A percentile compares a stretch with the other conserved stretches of the same genome.
Conservation (phyloP, 768 basidiomycete species). For the Clitopilus passeckerianus region DNA sequence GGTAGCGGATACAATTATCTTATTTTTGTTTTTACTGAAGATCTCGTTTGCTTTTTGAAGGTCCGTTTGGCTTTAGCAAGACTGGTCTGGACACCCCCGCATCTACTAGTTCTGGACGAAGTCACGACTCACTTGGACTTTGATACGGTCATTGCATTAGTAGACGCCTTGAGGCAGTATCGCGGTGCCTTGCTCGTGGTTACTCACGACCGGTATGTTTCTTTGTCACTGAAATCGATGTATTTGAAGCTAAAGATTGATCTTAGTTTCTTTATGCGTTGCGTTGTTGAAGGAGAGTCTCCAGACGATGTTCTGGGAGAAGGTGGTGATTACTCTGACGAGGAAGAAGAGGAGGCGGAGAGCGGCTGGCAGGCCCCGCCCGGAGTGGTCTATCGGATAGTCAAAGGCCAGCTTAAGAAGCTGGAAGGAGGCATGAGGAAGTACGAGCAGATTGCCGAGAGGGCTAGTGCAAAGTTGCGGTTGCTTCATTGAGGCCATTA, state of each 20-base stretch:
- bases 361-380: constrained; percentile 13
- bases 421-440: constrained; percentile 18
- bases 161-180: constrained; percentile 43
- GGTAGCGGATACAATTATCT: constrained; percentile 15
- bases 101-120: constrained; percentile 54
- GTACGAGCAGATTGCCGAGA: constrained; percentile 18
- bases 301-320: constrained; percentile 9
- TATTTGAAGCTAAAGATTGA: too few relatives aligned
- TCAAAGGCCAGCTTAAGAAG: constrained; percentile 15
- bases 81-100: constrained; percentile 48
- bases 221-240: too few relatives aligned
- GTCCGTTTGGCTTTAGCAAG: constrained; percentile 57
- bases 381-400: constrained; percentile 17
- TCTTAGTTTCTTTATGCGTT: constrained; percentile 20
- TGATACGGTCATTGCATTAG: constrained; percentile 52
- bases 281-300: constrained; percentile 21
- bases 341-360: constrained; percentile 8
- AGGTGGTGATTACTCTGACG: constrained; percentile 11
- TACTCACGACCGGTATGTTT: constrained; percentile 45
- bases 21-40: neutral
- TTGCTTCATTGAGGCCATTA: neutral
- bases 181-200: constrained; percentile 57
- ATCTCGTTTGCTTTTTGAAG: neutral
- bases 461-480: constrained; percentile 8
- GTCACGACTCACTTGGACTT: constrained; percentile 69